phyloP scores from a whole-genome alignment of 106 monocot species.

The Narthecium ossifragum region DNA sequence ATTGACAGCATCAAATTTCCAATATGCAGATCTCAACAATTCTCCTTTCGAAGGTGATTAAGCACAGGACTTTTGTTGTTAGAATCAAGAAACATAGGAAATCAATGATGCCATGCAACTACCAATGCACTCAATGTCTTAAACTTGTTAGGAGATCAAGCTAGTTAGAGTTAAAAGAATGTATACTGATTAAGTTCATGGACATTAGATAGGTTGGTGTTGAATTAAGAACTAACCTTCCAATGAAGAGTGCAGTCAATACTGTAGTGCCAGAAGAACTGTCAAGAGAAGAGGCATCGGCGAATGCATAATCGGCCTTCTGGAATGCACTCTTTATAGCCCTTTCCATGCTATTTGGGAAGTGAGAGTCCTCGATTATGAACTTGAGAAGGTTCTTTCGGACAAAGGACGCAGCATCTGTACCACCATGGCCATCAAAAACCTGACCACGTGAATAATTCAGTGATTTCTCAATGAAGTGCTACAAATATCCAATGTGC shows the following conservation, averaged over 20 bases:
- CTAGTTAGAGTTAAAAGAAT: neutral
- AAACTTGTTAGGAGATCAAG: too few relatives aligned
- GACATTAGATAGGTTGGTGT: neutral
- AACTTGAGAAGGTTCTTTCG: conserved; percentile 48
- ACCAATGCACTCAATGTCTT: too few relatives aligned
- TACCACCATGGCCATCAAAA: conserved; percentile 82
- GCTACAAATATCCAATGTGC: neutral
- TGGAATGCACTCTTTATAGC: conserved; percentile 64
- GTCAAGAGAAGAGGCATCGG: conserved; percentile 51
- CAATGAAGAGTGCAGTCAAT: conserved; percentile 51
- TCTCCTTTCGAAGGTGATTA: too few relatives aligned
- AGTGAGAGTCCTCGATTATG: conserved; percentile 53
- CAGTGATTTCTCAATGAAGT: neutral
- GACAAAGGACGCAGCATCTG: conserved; percentile 60
- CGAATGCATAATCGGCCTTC: conserved; percentile 62
- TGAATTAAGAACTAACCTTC: conserved; percentile 30
- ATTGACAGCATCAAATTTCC: too few relatives aligned
- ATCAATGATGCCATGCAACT: too few relatives aligned
- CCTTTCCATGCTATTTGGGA: conserved; percentile 36
- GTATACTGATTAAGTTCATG: neutral
- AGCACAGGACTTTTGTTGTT: too few relatives aligned
- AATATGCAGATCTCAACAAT: too few relatives aligned
- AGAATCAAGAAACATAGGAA: too few relatives aligned
- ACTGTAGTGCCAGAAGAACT: conserved; percentile 75
- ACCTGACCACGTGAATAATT: conserved; percentile 29